A percentile compares a stretch with the other conserved stretches of the same genome.
Evolutionary conservation across 495 filamentous ascomycete species (phyloP).

Genomic region (Penicillium longicatenatum): DNA sequence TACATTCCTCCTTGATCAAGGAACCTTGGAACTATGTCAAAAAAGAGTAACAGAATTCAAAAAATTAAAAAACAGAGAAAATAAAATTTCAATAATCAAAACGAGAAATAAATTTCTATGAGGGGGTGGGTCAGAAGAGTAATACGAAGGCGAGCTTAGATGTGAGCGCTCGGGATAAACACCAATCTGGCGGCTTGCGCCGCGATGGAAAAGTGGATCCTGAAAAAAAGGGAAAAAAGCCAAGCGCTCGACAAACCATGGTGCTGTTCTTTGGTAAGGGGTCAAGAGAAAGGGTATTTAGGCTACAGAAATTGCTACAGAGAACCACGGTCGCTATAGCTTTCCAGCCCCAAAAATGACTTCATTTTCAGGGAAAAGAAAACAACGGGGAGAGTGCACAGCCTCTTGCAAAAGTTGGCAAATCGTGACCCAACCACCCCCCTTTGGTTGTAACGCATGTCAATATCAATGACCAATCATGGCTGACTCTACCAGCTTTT

Average conservation of each 20-base stretch:
- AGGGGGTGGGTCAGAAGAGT: constrained; percentile 1
- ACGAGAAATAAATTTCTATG: not conserved
- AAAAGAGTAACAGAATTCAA: too few species aligned
- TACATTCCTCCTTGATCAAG: not conserved
- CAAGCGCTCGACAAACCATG: not conserved
- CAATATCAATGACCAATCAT: constrained; percentile 1
- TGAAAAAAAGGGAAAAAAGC: constrained; percentile 10
- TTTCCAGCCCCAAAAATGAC: not conserved
- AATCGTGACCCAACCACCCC: constrained; percentile 1
- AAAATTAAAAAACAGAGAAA: constrained; percentile 1
- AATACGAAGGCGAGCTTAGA: constrained; percentile 8
- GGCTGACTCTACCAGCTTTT: not conserved
- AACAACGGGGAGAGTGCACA: not conserved
- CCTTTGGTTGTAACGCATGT: constrained; percentile 1
- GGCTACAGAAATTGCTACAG: not conserved
- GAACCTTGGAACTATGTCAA: not conserved
- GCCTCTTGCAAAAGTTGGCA: not conserved
- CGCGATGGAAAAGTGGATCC: constrained; percentile 33
- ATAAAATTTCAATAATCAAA: not conserved
- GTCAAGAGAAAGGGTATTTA: not conserved
- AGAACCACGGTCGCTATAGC: not conserved
- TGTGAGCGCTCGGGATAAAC: constrained; percentile 24
- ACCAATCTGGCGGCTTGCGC: constrained; percentile 38
- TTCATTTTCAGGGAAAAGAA: not conserved
- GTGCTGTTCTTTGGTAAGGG: not conserved